Base-by-base conservation (phyloP, 345 rosid species). In the Ailanthus altissimus region DNA sequence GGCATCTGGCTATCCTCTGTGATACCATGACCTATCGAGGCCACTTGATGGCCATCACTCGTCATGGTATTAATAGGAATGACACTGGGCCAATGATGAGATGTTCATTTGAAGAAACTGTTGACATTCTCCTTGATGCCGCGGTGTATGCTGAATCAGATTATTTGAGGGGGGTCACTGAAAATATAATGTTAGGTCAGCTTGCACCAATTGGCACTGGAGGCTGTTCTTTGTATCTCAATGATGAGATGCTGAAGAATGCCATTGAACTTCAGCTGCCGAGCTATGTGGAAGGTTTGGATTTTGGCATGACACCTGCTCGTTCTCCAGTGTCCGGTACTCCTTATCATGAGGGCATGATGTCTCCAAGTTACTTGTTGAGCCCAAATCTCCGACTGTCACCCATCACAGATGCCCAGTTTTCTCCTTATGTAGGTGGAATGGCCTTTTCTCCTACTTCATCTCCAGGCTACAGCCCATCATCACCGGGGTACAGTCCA, bases 21-120 rank as follows among this genome's bases (percentile, higher is more conserved):
- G 99, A 95, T 84, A 95, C 99, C 32, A 95, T 95, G 99, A 95
- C 99, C 16, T 95, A 95, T 76, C 97, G 99, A 3, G 98, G 99
- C 75, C 97, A 93, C 84, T 85, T 95, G 82, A 95, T 95, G 99
- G 98, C 98, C 25, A 95, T 95, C 81, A 95, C 99, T 49, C 97
- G 98, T 59, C 98, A 95, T 78, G 99, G 99, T 72, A 95, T 95
- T 80, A 95, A 95, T 46, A 85, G 99, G 58, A 95, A 95, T 75
- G 98, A 95, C 75, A 95, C 99, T 23, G 99, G 99, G 38, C 99
- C 98, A 28, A 75, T 95, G 89, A 95, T 95, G 98, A 93, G 99
- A 70, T 95, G 99, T 80, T 95, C 97, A 26, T 95, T 95, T 71
- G 99, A 95, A 87, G 99, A 95, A 86, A 95, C 99, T 11, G 99